A percentile compares a stretch with the other conserved stretches of the same genome.
Evolutionary conservation across 441 rosid genomes (phyloP).

Genomic region (Populus hybrid): DNA sequence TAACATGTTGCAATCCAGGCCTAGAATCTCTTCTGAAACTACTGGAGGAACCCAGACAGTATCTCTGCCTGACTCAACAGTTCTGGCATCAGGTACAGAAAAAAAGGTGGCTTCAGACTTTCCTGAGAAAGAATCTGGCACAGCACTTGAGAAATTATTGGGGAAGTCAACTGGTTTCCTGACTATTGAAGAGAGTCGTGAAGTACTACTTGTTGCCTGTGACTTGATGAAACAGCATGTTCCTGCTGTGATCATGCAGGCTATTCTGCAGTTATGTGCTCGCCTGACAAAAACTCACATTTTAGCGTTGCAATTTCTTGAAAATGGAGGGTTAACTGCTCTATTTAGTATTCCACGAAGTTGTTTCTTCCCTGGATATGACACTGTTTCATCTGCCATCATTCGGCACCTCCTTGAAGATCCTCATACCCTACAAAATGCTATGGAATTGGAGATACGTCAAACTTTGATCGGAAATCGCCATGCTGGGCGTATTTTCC

Average conservation of each 20-base stretch:
- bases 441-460: constrained; percentile 95
- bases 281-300: constrained; percentile 84
- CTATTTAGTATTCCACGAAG: constrained; percentile 80
- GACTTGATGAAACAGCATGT: constrained; percentile 80
- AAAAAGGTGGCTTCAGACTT: constrained; percentile 45
- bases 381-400: constrained; percentile 81
- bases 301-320: constrained; percentile 85
- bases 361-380: constrained; percentile 92
- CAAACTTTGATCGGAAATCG: constrained; percentile 75
- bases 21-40: constrained; percentile 46
- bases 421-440: constrained; percentile 92
- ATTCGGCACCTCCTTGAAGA: constrained; percentile 94
- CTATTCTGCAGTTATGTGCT: constrained; percentile 91
- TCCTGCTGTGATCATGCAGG: constrained; percentile 92
- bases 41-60: constrained; percentile 50
- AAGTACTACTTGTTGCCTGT: constrained; percentile 61
- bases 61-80: constrained; percentile 50
- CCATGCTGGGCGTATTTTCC: constrained; percentile 67
- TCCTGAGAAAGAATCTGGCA: constrained; percentile 43
- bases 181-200: constrained; percentile 67
- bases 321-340: constrained; percentile 74
- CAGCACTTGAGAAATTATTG: constrained; percentile 54
- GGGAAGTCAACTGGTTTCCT: constrained; percentile 82
- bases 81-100: constrained; percentile 34
- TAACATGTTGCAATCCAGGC: constrained; percentile 72